Base-by-base conservation (phyloP, 148 eudicot species). In the Drosera capensis region DNA sequence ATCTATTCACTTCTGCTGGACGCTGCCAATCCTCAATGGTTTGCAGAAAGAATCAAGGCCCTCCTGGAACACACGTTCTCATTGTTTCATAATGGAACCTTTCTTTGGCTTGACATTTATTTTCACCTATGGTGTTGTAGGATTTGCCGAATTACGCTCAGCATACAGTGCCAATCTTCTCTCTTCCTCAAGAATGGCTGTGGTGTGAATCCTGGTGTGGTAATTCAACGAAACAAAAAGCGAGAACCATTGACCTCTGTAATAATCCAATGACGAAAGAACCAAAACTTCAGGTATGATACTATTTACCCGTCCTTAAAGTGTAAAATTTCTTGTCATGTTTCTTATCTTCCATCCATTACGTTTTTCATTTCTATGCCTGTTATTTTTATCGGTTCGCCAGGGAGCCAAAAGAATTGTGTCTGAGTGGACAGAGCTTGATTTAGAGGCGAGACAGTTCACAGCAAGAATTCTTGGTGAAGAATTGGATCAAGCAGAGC, bases 171-270 rank as follows among this genome's bases (percentile, higher is more conserved):
- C 95, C 95, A 14, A 90, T 90, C 60, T 84, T 78, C 72, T 90
- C 97, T 8, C 85, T 90, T 29, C 97, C 97, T 19, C 95, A 80
- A 68, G 97, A 90, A 68, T 90, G 97, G 97, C 80, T 90, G 34
- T 90, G 97, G 97, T 90, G 97, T 25, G 97, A 90, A 68, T 88
- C 96, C 26, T 88, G 96, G 96, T 88, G 96, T 41, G 96, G 96
- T 18, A 88, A 88, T 51, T 65, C 86, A 48, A 88, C 96, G 2
- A 88, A 88, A 73, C 16, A 90, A 12, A 80, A 55, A 65, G 96
- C 96, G 23, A 88, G 80, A 71, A 88, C 96, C 42, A 88, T 88
- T 25, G 96, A 88, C 49, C 78, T 88, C 39, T 88, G 96, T 72
- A 88, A 88, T 63, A 88, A 88, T 56, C 96, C 96, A 45, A 88